Evolutionary conservation across 164 flowering plant genomes (phyloP).

Genomic region (Stephania cephalantha): DNA sequence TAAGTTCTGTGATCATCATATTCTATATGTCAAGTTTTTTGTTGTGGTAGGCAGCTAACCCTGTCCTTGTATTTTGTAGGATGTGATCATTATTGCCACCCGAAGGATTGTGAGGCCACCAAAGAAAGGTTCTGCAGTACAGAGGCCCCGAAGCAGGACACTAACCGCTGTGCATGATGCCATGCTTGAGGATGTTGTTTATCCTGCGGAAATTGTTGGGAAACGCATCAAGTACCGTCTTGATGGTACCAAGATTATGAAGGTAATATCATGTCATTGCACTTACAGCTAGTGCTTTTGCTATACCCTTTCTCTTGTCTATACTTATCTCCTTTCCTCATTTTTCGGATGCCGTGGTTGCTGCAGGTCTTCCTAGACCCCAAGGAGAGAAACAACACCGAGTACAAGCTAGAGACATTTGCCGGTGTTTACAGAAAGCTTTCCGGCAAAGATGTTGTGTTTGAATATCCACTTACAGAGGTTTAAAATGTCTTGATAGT

Average conservation of each 20-base stretch:
- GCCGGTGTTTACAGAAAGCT: slow-evolving; percentile 77
- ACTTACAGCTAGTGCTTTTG: not conserved
- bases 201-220: slow-evolving; percentile 95
- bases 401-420: slow-evolving; percentile 73
- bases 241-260: slow-evolving; percentile 86
- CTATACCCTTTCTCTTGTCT: not conserved
- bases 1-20: too few relatives aligned
- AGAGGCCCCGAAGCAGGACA: slow-evolving; percentile 75
- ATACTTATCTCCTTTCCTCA: not conserved
- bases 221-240: slow-evolving; percentile 73
- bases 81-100: slow-evolving; percentile 76
- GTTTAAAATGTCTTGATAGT: slow-evolving; percentile 26
- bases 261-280: slow-evolving; percentile 34
- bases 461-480: slow-evolving; percentile 63
- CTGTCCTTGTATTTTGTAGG: slow-evolving; percentile 29
- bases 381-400: slow-evolving; percentile 70
- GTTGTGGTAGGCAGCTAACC: too few relatives aligned
- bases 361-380: slow-evolving; percentile 67
- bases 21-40: too few relatives aligned
- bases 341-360: not conserved
- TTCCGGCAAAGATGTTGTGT: slow-evolving; percentile 75
- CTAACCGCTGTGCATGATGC: slow-evolving; percentile 91
- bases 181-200: slow-evolving; percentile 73
- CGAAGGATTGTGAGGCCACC: slow-evolving; percentile 86
- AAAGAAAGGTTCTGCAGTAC: slow-evolving; percentile 87